phyloP scores from a whole-genome alignment of 2,329 filamentous ascomycete species.

The Aspergillus caelatus region DNA sequence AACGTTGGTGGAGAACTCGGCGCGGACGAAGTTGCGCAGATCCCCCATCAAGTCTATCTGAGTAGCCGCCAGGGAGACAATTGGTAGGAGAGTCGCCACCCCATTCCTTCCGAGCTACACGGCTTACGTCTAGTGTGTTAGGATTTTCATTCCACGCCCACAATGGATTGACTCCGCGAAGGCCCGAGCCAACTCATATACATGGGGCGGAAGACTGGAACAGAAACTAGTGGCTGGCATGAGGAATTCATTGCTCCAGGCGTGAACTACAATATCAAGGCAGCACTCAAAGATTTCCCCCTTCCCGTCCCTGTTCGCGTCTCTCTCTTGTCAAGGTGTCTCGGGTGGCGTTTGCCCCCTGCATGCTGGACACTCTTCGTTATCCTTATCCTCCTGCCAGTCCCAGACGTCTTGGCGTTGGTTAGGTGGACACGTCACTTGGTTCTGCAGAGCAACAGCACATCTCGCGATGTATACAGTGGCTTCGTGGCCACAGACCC shows the following conservation, averaged over 20 bases:
- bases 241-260: constrained; percentile 6
- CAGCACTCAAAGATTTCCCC: not conserved
- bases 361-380: constrained; percentile 20
- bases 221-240: constrained; percentile 22
- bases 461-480: constrained; percentile 24
- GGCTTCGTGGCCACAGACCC: constrained; percentile 21
- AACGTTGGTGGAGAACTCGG: constrained; percentile 15
- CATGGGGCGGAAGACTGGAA: constrained; percentile 23
- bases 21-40: constrained; percentile 12
- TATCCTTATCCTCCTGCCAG: constrained; percentile 23
- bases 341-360: constrained; percentile 22
- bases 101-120: not conserved
- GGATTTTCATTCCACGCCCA: constrained; percentile 19
- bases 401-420: constrained; percentile 23
- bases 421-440: constrained; percentile 18
- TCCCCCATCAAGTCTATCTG: constrained; percentile 24
- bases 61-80: constrained; percentile 22
- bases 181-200: constrained; percentile 18
- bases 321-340: constrained; percentile 16
- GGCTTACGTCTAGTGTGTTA: constrained; percentile 10
- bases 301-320: not conserved
- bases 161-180: constrained; percentile 20
- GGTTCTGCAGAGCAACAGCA: constrained; percentile 18
- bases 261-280: not conserved
- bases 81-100: constrained; percentile 14